Evolutionary conservation across 2,329 filamentous ascomycete species (phyloP), one percentile per base, ranked within the genome.

Genomic region (Geosmithia putterillii): DNA sequence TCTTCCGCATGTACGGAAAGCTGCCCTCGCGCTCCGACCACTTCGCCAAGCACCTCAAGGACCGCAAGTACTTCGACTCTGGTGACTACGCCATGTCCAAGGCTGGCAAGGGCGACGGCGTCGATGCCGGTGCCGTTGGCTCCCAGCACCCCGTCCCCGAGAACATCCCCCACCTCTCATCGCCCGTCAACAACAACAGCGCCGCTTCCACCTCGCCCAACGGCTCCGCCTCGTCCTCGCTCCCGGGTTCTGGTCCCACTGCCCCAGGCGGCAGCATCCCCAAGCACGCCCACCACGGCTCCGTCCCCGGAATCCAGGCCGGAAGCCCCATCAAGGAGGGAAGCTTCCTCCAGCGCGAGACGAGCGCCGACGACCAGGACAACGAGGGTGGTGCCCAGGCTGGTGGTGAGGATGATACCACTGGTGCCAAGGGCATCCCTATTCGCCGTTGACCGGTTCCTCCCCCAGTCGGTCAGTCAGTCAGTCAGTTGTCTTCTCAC

Each of bases 41-140:
- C 57, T 82, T 96, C 55, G 88, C 94, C 73, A 96, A 96, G 73
- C 94, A 96, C 62, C 79, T 96, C 61, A 95, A 95, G 76, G 92
- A 96, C 65, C 89, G 92, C 71, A 98, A 94, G 71, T 95, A 95
- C 71, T 95, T 95, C 66, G 88, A 95, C 71, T 92, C 85, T 47
- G 89, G 88, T 58, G 88, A 95, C 70, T 95, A 95, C 58, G 89
- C 89, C 58, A 85, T 95, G 69, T 90, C 85, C 65, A 95, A 95
- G 72, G 92, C 92, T 47, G 92, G 92, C 66, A 96, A 96, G 70
- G 88, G 87, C 62, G 86, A 89, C 58, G 85, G 92, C 59, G 84
- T 92, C 57, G 90, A 94, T 59, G 86, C 94, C 47, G 94, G 90
- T 59, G 83, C 83, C 57, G 86, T 98, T 57, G 92, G 92, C 57